Evolutionary conservation across 1,139 yeast genomes (phyloP).

Genomic region (Sugiyamaella xylanicola): DNA sequence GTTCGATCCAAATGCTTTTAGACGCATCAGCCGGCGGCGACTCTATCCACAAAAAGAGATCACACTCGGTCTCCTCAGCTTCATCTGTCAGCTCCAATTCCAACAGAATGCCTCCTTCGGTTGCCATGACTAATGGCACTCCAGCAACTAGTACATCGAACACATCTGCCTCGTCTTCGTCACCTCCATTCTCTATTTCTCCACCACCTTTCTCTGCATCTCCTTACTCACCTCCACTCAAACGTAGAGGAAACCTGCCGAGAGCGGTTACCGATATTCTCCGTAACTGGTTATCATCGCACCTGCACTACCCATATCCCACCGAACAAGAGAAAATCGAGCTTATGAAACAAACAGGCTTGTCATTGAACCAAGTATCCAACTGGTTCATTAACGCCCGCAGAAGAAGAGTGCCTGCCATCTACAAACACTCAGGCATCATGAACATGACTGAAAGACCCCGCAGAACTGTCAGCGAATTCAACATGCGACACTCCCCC

Average conservation of each 20-base stretch:
- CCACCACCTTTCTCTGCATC: conserved; percentile 19
- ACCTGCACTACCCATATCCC: conserved; percentile 91
- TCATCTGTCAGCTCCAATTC: conserved; percentile 12
- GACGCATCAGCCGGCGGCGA: conserved; percentile 15
- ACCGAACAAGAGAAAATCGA: conserved; percentile 85
- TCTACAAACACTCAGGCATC: conserved; percentile 26
- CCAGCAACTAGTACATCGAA: neutral
- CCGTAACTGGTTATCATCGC: conserved; percentile 81
- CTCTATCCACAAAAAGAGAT: conserved; percentile 3
- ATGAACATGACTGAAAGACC: conserved; percentile 12
- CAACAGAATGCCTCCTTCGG: neutral
- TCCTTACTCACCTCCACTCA: conserved; percentile 29
- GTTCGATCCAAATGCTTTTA: conserved; percentile 13
- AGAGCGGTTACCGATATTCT: conserved; percentile 82
- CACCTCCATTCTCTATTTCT: conserved; percentile 5
- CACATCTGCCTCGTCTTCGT: neutral
- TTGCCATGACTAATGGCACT: neutral
- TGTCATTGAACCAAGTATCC: conserved; percentile 86
- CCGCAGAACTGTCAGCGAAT: conserved; percentile 8
- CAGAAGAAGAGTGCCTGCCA: conserved; percentile 65
- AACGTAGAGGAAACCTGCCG: conserved; percentile 78
- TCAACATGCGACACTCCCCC: conserved; percentile 7
- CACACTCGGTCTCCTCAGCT: conserved; percentile 12
- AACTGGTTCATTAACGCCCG: conserved; percentile 98
- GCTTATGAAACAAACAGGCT: conserved; percentile 78